phyloP scores from a whole-genome alignment of 306 rosid genomes.

The Cajanus cajan region DNA sequence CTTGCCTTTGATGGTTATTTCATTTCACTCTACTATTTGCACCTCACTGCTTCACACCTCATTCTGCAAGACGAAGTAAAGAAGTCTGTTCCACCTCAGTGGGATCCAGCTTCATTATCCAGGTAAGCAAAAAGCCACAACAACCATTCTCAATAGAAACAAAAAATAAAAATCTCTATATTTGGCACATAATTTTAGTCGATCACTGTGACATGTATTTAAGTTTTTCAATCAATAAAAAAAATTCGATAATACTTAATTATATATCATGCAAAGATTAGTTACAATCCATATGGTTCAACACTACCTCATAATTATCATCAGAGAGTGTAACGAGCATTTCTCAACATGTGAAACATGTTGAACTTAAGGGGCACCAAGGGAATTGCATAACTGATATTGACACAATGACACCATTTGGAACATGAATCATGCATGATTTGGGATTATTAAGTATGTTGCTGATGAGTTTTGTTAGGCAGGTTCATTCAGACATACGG shows the following conservation, averaged over 20 bases:
- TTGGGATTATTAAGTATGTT: background rate
- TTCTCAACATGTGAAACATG: too few relatives aligned
- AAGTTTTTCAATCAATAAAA: too few relatives aligned
- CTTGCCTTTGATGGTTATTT: slow-evolving; percentile 82
- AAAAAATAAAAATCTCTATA: background rate
- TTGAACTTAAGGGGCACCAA: background rate
- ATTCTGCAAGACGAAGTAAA: slow-evolving; percentile 64
- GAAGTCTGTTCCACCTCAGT: slow-evolving; percentile 80
- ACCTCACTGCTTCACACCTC: slow-evolving; percentile 71
- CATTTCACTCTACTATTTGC: slow-evolving; percentile 63
- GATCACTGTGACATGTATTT: too few relatives aligned
- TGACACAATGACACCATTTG: background rate
- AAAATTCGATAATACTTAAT: too few relatives aligned
- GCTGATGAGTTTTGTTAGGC: slow-evolving; percentile 65
- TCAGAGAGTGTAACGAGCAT: background rate
- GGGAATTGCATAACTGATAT: too few relatives aligned
- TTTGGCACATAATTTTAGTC: too few relatives aligned
- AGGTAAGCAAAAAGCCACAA: slow-evolving; percentile 46
- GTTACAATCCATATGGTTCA: too few relatives aligned
- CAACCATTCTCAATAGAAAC: background rate
- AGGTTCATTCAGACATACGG: slow-evolving; percentile 88
- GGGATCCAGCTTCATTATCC: slow-evolving; percentile 75
- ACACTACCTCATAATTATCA: too few relatives aligned
- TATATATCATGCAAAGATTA: too few relatives aligned
- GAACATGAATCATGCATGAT: background rate